Evolutionary conservation across 2,329 filamentous ascomycete genomes (phyloP).

Genomic region (Thelonectria blattea): DNA sequence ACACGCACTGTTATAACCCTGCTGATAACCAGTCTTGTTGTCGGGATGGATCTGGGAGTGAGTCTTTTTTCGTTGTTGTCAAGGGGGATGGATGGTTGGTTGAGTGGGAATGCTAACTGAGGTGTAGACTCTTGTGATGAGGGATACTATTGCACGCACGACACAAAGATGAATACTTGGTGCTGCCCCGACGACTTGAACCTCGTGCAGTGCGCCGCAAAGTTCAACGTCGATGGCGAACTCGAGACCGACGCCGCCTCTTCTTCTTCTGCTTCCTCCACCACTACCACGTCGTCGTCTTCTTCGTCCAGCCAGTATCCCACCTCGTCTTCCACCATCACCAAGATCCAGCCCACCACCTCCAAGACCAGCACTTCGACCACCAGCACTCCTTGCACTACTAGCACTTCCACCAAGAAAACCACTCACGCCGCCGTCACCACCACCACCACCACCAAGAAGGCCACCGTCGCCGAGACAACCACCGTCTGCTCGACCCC

Average conservation of each 20-base stretch:
- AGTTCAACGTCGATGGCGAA: constrained; percentile 53
- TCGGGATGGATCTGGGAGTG: constrained; percentile 62
- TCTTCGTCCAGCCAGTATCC: constrained; percentile 36
- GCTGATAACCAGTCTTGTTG: constrained; percentile 61
- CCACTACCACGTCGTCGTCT: constrained; percentile 42
- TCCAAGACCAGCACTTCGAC: constrained; percentile 17
- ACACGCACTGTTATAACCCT: constrained; percentile 65
- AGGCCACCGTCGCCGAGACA: constrained; percentile 29
- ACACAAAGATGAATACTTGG: constrained; percentile 57
- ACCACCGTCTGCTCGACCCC: constrained; percentile 36
- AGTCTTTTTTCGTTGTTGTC: constrained; percentile 37
- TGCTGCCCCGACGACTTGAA: constrained; percentile 66
- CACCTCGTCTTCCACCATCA: constrained; percentile 35
- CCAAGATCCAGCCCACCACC: constrained; percentile 30
- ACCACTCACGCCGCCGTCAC: constrained; percentile 20
- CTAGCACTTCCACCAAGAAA: constrained; percentile 36
- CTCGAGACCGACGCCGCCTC: not conserved
- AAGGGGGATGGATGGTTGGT: no score
- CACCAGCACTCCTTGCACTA: constrained; percentile 30
- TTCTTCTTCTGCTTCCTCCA: constrained; percentile 51
- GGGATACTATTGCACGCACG: constrained; percentile 68
- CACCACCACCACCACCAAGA: constrained; percentile 38
- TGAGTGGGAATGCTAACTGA: constrained; percentile 20
- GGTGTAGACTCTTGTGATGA: constrained; percentile 62
- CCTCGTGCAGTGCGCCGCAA: constrained; percentile 60